These are phyloP conservation scores for Fusarium anthophilum DNA, from an alignment of 2,329 filamentous ascomycete genomes.

Conservation along the genomic window DNA sequence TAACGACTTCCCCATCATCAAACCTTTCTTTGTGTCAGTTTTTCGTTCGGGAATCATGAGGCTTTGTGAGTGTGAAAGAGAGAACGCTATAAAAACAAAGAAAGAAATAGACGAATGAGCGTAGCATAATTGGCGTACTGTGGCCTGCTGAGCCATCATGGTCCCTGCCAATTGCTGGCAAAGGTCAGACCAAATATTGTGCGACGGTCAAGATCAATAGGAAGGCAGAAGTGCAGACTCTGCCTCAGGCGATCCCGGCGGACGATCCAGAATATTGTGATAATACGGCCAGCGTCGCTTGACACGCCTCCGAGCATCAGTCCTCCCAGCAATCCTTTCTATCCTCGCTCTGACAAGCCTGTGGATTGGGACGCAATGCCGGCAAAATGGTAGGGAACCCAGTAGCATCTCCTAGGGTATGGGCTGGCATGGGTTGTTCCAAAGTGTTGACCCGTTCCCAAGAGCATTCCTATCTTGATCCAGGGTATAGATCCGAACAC, in stretches of 20 bases:
- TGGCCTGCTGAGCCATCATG: not conserved
- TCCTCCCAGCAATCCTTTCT: not conserved
- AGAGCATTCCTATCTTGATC: not conserved
- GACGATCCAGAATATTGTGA: not conserved
- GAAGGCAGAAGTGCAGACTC: not conserved
- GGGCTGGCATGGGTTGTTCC: not conserved
- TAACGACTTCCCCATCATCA: slow-evolving; percentile 69
- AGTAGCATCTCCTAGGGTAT: not conserved
- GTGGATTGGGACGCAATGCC: not conserved
- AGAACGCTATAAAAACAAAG: slow-evolving; percentile 6
- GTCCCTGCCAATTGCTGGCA: not conserved
- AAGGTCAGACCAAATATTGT: not conserved
- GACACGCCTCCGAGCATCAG: not conserved
- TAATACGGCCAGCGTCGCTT: not conserved
- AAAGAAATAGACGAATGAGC: not conserved
- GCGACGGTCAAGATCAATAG: not conserved
- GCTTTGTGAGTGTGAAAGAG: not conserved
- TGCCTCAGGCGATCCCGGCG: not conserved
- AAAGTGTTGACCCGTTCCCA: not conserved
- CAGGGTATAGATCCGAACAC: not conserved
- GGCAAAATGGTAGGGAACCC: not conserved
- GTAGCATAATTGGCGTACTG: not conserved
- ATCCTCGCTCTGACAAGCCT: not conserved
- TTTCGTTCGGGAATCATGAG: not conserved
- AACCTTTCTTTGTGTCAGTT: slow-evolving; percentile 52